Conservation (phyloP, 768 basidiomycete species). For the Psilocybe cyanescens region DNA sequence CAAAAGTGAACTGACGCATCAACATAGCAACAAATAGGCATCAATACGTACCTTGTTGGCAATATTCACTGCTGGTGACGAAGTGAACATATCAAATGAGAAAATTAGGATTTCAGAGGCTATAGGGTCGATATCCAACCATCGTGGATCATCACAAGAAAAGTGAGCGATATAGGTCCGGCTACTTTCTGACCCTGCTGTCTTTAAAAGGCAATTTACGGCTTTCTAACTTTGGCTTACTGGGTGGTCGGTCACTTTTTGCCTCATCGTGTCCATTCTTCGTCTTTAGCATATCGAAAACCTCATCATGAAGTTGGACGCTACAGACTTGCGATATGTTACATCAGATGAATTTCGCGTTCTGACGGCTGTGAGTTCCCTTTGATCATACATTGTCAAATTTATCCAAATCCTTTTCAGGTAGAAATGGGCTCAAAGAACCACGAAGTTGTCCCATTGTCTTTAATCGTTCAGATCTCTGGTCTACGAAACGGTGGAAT, state of each 20-base stretch:
- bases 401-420: conserved; percentile 42
- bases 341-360: conserved; percentile 93
- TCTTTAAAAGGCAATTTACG: conserved; percentile 1
- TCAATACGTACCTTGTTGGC: conserved; percentile 23
- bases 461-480: conserved; percentile 89
- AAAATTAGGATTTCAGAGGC: neutral
- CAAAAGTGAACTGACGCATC: conserved; percentile 7
- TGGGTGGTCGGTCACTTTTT: conserved; percentile 19
- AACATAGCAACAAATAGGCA: neutral
- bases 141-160: neutral
- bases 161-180: neutral
- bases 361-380: conserved; percentile 77
- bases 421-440: conserved; percentile 99
- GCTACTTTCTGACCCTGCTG: neutral
- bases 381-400: neutral
- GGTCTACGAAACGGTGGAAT: conserved; percentile 92
- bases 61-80: conserved; percentile 20
- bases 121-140: neutral
- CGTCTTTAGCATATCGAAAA: neutral
- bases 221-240: conserved; percentile 11
- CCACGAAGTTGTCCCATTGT: conserved; percentile 92
- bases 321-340: conserved; percentile 92
- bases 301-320: conserved; percentile 85
- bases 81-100: conserved; percentile 7
- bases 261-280: conserved; percentile 4